Evolutionary conservation across 2,329 filamentous ascomycete species (phyloP).

Genomic region (Stemphylium vesicarium): DNA sequence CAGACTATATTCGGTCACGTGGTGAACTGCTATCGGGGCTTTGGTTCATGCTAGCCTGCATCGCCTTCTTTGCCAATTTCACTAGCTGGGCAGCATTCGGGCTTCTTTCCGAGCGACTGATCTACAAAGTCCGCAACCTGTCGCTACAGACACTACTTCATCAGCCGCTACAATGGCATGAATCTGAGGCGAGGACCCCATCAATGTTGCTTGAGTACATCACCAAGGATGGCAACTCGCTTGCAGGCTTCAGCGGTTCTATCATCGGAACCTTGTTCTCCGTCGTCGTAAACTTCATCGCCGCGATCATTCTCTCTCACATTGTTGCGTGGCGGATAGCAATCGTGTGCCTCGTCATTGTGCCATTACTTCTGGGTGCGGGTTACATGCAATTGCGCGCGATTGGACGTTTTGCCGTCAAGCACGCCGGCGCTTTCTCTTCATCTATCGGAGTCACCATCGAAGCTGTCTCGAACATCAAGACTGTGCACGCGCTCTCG

Average conservation of each 20-base stretch:
- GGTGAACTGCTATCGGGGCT: slow-evolving; percentile 64
- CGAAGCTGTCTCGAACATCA: slow-evolving; percentile 60
- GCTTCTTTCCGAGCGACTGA: slow-evolving; percentile 66
- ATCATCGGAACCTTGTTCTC: slow-evolving; percentile 74
- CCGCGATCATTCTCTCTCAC: slow-evolving; percentile 71
- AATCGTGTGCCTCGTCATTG: slow-evolving; percentile 71
- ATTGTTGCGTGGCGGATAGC: slow-evolving; percentile 79
- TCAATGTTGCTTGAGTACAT: slow-evolving; percentile 69
- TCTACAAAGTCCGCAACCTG: slow-evolving; percentile 68
- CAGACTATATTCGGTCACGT: slow-evolving; percentile 55
- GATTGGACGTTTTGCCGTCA: slow-evolving; percentile 64
- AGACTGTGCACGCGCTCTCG: slow-evolving; percentile 59
- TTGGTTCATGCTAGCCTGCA: slow-evolving; percentile 66
- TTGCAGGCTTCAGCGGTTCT: slow-evolving; percentile 73
- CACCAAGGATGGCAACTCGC: slow-evolving; percentile 70
- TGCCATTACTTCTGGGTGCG: slow-evolving; percentile 71
- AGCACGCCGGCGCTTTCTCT: slow-evolving; percentile 59
- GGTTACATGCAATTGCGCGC: slow-evolving; percentile 72
- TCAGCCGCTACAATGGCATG: slow-evolving; percentile 74
- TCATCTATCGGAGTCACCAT: slow-evolving; percentile 59
- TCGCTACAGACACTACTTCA: slow-evolving; percentile 70
- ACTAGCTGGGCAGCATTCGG: slow-evolving; percentile 66
- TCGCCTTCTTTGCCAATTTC: slow-evolving; percentile 67
- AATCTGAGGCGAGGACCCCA: slow-evolving; percentile 67
- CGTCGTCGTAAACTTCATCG: slow-evolving; percentile 70